phyloP scores from a whole-genome alignment of 805 yeast species.

The Lipomyces yamanashiensis region DNA sequence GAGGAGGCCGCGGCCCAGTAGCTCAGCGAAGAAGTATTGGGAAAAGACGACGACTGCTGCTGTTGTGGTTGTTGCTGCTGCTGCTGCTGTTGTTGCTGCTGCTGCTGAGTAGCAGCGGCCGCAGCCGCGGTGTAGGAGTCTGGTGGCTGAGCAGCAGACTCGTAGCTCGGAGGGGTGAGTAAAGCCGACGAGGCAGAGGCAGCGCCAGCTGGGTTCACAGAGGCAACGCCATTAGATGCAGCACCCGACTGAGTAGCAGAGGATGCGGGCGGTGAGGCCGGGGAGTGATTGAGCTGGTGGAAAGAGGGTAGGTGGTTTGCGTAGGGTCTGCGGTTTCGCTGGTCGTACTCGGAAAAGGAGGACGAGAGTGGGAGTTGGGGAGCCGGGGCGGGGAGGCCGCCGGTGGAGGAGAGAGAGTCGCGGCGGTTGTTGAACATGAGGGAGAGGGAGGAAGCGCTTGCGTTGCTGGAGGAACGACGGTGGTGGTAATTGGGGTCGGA shows the following conservation, averaged over 20 bases:
- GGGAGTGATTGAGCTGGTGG: constrained; percentile 20
- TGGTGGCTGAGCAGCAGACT: constrained; percentile 6
- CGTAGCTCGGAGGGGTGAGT: constrained; percentile 22
- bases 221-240: too few relatives aligned
- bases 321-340: constrained; percentile 17
- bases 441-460: constrained; percentile 1
- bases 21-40: constrained; percentile 21
- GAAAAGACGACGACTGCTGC: constrained; percentile 24
- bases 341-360: constrained; percentile 16
- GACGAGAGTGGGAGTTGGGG: constrained; percentile 9
- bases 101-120: constrained; percentile 1
- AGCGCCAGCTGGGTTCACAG: constrained; percentile 2
- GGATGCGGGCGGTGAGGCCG: constrained; percentile 11
- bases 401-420: constrained; percentile 10
- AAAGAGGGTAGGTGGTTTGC: constrained; percentile 31
- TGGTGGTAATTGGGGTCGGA: background rate
- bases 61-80: constrained; percentile 1
- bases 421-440: constrained; percentile 2
- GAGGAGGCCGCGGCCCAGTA: constrained; percentile 34
- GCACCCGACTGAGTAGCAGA: background rate
- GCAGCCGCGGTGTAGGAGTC: constrained; percentile 6
- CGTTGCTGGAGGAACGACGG: constrained; percentile 1
- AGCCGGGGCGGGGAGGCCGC: background rate
- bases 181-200: constrained; percentile 16
- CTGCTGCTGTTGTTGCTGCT: constrained; percentile 1